Evolutionary conservation across 2,329 filamentous ascomycete species (phyloP).

Genomic region (Hypoxylon sp.): DNA sequence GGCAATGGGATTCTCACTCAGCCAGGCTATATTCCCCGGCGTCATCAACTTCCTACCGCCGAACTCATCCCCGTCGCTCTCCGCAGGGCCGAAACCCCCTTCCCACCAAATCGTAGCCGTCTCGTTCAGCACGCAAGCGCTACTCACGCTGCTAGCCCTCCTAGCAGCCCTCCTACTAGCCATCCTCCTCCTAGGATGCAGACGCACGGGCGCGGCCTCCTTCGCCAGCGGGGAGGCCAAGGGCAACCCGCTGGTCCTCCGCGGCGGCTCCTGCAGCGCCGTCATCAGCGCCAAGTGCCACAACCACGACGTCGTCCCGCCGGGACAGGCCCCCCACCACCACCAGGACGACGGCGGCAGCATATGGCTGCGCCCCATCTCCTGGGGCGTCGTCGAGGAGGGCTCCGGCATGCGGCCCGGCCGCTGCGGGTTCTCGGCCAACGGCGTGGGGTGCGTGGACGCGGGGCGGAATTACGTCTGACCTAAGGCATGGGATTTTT

Average conservation of each 20-base stretch:
- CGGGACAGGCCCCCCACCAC: constrained; percentile 11
- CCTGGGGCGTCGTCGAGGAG: constrained; percentile 62
- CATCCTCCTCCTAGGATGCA: constrained; percentile 56
- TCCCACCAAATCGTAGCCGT: constrained; percentile 51
- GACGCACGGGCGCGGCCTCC: constrained; percentile 55
- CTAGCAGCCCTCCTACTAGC: constrained; percentile 54
- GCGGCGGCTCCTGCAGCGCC: constrained; percentile 63
- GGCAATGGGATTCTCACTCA: constrained; percentile 60
- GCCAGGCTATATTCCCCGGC: constrained; percentile 58
- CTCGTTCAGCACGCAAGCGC: constrained; percentile 58
- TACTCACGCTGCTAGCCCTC: constrained; percentile 58
- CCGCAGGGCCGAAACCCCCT: not conserved
- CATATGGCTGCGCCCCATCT: constrained; percentile 55
- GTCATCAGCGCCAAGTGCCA: constrained; percentile 66
- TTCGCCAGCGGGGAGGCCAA: constrained; percentile 54
- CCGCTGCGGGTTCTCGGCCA: constrained; percentile 60
- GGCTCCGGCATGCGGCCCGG: constrained; percentile 55
- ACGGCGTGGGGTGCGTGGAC: constrained; percentile 53
- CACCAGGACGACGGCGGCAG: constrained; percentile 46
- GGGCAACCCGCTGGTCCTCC: constrained; percentile 63
- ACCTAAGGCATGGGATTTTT: too few relatives aligned
- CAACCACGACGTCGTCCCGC: constrained; percentile 38
- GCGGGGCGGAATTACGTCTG: constrained; percentile 56
- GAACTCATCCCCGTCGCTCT: not conserved
- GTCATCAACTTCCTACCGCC: constrained; percentile 42